Percentiles rank a stretch among this genome's conserved stretches.
phyloP scores from a whole-genome alignment of 148 eudicot species.

The Oxyria digyna region DNA sequence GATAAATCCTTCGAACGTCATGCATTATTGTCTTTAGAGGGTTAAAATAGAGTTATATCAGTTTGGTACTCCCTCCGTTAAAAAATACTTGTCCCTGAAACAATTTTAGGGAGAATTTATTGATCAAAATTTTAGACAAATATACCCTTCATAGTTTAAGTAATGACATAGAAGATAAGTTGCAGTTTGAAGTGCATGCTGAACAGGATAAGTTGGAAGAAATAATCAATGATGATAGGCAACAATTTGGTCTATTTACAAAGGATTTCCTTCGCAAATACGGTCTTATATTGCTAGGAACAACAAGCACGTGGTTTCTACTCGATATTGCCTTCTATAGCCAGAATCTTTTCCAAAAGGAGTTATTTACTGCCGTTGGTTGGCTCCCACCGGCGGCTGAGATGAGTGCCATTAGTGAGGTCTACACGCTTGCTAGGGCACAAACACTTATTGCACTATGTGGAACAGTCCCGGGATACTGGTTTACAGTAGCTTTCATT shows the following conservation, averaged over 20 bases:
- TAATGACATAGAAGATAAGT: too few species aligned
- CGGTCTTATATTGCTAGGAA: not conserved
- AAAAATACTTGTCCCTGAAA: too few species aligned
- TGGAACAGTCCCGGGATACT: constrained; percentile 2
- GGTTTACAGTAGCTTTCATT: constrained; percentile 7
- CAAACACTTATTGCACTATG: constrained; percentile 5
- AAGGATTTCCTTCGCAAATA: not conserved
- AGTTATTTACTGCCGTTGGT: not conserved
- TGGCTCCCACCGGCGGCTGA: not conserved
- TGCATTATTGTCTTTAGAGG: too few species aligned
- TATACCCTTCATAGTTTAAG: too few species aligned
- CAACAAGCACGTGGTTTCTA: constrained; percentile 2
- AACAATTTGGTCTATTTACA: not conserved
- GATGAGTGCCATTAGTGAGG: constrained; percentile 3
- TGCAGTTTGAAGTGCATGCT: not conserved
- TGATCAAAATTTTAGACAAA: too few species aligned
- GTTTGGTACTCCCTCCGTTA: too few species aligned
- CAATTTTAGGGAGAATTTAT: too few species aligned
- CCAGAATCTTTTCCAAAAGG: constrained; percentile 7
- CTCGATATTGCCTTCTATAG: constrained; percentile 8
- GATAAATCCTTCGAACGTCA: too few species aligned
- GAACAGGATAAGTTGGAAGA: not conserved
- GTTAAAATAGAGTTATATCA: too few species aligned
- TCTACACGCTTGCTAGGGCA: not conserved
- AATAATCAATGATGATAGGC: not conserved